Evolutionary conservation across 2,329 filamentous ascomycete species (phyloP).

Genomic region (Bipolaris sorokiniana): DNA sequence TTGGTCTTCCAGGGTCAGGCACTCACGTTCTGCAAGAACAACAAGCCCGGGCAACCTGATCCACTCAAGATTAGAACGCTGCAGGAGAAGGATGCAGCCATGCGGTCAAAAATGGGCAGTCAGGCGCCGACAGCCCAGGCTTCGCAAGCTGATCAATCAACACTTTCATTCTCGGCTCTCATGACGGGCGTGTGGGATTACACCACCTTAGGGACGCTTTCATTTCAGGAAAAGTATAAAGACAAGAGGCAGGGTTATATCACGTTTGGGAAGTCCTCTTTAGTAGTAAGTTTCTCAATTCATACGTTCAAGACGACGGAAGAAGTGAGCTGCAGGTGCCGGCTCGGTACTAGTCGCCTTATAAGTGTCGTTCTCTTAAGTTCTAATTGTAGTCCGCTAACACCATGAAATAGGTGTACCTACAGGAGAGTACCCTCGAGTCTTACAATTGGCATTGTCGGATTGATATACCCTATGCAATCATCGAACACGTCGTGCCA

Average conservation of each 20-base stretch:
- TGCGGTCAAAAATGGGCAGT: constrained; percentile 19
- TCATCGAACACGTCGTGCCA: constrained; percentile 48
- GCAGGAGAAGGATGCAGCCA: constrained; percentile 30
- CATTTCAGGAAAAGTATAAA: constrained; percentile 52
- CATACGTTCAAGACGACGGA: background rate
- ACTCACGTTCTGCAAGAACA: constrained; percentile 24
- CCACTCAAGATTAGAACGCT: constrained; percentile 32
- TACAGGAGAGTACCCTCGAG: constrained; percentile 10
- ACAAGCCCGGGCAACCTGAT: constrained; percentile 32
- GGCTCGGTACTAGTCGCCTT: background rate
- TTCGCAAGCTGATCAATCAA: constrained; percentile 22
- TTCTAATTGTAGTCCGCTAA: background rate
- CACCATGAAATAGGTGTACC: constrained; percentile 10
- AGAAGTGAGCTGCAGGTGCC: background rate
- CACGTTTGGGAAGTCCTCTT: constrained; percentile 44
- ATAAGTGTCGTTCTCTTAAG: background rate
- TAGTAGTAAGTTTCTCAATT: constrained; percentile 14
- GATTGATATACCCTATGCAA: constrained; percentile 54
- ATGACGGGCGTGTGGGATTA: constrained; percentile 54
- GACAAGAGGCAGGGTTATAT: constrained; percentile 52
- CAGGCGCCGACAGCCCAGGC: constrained; percentile 8
- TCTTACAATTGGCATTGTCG: constrained; percentile 34
- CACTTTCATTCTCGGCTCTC: constrained; percentile 36
- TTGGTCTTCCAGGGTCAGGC: constrained; percentile 16
- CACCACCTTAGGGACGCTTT: constrained; percentile 30